phyloP scores from a whole-genome alignment of 228 moss, liverwort and hornwort genomes.

The Sphagnum magellanicum region DNA sequence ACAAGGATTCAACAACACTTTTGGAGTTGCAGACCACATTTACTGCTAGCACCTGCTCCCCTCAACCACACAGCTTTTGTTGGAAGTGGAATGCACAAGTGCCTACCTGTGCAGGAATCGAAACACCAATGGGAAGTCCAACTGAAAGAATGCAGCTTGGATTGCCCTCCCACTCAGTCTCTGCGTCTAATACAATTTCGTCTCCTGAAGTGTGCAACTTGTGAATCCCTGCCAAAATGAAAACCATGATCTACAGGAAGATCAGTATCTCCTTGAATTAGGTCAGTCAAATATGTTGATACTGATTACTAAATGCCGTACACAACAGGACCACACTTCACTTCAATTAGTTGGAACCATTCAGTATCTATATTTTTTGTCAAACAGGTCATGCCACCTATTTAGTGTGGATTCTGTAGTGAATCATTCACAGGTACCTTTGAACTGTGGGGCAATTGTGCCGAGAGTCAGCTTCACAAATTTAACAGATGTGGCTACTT shows the following conservation, averaged over 20 bases:
- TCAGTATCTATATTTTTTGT: neutral
- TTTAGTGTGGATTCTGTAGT: neutral
- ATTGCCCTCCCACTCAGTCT: slow-evolving; percentile 86
- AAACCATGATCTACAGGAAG: neutral
- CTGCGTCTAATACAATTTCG: slow-evolving; percentile 76
- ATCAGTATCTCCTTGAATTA: no score
- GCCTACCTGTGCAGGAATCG: slow-evolving; percentile 71
- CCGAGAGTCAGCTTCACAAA: slow-evolving; percentile 84
- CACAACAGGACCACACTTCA: neutral
- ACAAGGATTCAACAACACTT: neutral
- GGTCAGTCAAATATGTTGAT: no score
- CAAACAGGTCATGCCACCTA: neutral
- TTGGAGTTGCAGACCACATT: neutral
- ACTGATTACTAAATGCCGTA: no score
- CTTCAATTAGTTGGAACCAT: neutral
- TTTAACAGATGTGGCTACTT: slow-evolving; percentile 58
- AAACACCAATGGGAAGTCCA: slow-evolving; percentile 70
- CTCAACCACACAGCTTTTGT: neutral
- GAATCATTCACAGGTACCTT: slow-evolving; percentile 29
- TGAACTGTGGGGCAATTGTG: slow-evolving; percentile 71
- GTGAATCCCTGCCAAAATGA: slow-evolving; percentile 54
- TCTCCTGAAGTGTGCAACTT: slow-evolving; percentile 49
- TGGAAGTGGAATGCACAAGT: neutral
- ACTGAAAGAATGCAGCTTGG: slow-evolving; percentile 82
- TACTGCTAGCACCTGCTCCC: neutral